Evolutionary conservation across 139 green algal species (phyloP), one percentile per base, ranked within the genome.

Genomic region (Haematococcus lacustris): DNA sequence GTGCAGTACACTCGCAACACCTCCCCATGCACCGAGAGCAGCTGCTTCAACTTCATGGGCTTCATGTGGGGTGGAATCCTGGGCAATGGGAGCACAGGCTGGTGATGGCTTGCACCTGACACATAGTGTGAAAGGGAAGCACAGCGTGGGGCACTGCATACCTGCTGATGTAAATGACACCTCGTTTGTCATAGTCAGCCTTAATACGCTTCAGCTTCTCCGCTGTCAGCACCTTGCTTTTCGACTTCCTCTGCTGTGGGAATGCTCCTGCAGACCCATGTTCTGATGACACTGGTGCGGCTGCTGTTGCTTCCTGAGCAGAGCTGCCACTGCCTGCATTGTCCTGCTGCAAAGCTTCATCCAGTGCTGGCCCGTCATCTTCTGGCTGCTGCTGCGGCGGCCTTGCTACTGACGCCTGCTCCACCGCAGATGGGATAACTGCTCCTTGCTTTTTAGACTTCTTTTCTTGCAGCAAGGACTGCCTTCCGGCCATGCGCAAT

Each of bases 81-180:
- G 66, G 50, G 23, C 6, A n/a, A 28, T 37, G 25, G 39, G 26
- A 13, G 26, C 23, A 65, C 13, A 57, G 13, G 21, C 47, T 57
- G 13, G 21, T 21, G 47, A n/a, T 57, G 21, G 21, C 13, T 57
- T 57, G 13, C 21, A 21, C 47, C 21, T 57, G 47, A 13, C 21
- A n/a, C 21, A 13, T 28, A n/a, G 47, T 21, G 21, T 28, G 47
- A 57, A 57, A n/a, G 21, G 13, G 47, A 21, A 57, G 47, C 47
- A 13, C 13, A n/a, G 47, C 47, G 47, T 57, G 47, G 13, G 21
- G 47, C 47, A 57, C 47, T 57, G 33, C 63, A 13, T 61, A 72
- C 39, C 91, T 79, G 68, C 76, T 88, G 38, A 98, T 77, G 66
- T 97, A 98, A 6, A 97, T 69, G 25, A 97, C 86, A 38, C 93